Evolutionary conservation across 495 filamentous ascomycete genomes (phyloP).

Genomic region (Talaromyces trachyspermus): DNA sequence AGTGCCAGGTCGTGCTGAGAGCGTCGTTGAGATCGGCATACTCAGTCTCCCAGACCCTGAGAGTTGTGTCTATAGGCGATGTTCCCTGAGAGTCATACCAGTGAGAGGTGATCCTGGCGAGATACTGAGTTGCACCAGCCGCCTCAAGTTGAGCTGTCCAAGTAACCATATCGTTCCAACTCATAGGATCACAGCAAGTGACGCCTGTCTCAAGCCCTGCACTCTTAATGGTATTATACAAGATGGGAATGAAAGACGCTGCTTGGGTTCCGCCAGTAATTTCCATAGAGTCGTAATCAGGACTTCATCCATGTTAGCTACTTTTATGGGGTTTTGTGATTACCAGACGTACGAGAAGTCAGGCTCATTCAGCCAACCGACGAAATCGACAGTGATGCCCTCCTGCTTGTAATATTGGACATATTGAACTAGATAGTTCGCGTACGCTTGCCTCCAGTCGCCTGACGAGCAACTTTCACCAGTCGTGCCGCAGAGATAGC

Average conservation of each 20-base stretch:
- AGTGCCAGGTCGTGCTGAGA: conserved; percentile 44
- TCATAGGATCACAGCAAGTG: conserved; percentile 46
- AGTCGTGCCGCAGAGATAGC: conserved; percentile 44
- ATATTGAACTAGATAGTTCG: conserved; percentile 47
- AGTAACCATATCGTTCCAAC: conserved; percentile 34
- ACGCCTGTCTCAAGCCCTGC: conserved; percentile 31
- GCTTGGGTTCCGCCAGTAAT: conserved; percentile 39
- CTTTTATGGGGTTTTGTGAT: neutral
- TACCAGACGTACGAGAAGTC: conserved; percentile 23
- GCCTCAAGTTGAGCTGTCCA: conserved; percentile 32
- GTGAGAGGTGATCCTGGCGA: conserved; percentile 41
- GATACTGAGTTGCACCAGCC: conserved; percentile 30
- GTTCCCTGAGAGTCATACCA: conserved; percentile 35
- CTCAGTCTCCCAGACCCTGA: conserved; percentile 45
- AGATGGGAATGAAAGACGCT: conserved; percentile 39
- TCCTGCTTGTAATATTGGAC: conserved; percentile 40
- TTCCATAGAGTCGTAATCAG: conserved; percentile 36
- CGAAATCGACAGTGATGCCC: conserved; percentile 41
- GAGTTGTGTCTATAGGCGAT: conserved; percentile 28
- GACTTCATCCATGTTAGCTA: conserved; percentile 4
- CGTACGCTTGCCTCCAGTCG: conserved; percentile 50
- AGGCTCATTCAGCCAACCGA: conserved; percentile 54
- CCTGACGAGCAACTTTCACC: conserved; percentile 36
- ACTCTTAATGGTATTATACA: conserved; percentile 30
- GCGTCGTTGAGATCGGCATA: conserved; percentile 39